Conservation (phyloP, 1,284 basidiomycete genomes). For the Bondarzewia mesenterica region DNA sequence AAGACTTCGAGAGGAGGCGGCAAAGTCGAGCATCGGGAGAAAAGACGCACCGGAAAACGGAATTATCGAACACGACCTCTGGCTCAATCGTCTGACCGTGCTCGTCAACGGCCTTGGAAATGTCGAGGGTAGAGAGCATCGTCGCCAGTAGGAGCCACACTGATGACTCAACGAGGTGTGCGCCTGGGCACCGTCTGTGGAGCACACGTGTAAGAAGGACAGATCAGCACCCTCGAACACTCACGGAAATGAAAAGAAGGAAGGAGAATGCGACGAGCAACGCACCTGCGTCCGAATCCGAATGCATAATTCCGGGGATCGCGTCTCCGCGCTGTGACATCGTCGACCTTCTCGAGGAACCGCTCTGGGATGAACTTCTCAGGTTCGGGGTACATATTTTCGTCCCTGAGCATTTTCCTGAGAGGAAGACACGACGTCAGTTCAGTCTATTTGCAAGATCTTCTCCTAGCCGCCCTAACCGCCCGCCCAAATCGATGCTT, state of each 20-base stretch:
- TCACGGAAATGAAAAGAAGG: not conserved
- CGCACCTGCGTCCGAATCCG: conserved; percentile 30
- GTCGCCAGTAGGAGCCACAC: conserved; percentile 16
- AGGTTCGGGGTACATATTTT: conserved; percentile 1
- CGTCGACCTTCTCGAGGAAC: conserved; percentile 16
- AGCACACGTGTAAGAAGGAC: conserved; percentile 19
- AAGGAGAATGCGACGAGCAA: not conserved
- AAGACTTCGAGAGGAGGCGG: not conserved
- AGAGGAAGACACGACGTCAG: not conserved
- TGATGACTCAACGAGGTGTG: conserved; percentile 14
- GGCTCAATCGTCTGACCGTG: conserved; percentile 14
- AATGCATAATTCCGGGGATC: conserved; percentile 23
- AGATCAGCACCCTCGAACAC: not conserved
- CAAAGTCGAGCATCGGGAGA: not conserved
- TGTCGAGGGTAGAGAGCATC: conserved; percentile 15
- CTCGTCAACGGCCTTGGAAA: conserved; percentile 4
- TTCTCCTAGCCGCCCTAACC: no score
- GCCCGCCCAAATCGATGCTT: no score
- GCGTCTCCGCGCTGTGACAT: conserved; percentile 17
- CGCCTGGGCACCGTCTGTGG: conserved; percentile 19
- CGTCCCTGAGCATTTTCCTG: conserved; percentile 2
- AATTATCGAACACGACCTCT: conserved; percentile 11
- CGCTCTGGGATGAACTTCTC: conserved; percentile 9
- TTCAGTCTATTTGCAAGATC: no score
- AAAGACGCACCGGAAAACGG: conserved; percentile 10